A percentile compares a stretch with the other conserved stretches of the same genome.
phyloP scores from a whole-genome alignment of 371 early-diverging fungal genomes.

The Mortierella sp. region DNA sequence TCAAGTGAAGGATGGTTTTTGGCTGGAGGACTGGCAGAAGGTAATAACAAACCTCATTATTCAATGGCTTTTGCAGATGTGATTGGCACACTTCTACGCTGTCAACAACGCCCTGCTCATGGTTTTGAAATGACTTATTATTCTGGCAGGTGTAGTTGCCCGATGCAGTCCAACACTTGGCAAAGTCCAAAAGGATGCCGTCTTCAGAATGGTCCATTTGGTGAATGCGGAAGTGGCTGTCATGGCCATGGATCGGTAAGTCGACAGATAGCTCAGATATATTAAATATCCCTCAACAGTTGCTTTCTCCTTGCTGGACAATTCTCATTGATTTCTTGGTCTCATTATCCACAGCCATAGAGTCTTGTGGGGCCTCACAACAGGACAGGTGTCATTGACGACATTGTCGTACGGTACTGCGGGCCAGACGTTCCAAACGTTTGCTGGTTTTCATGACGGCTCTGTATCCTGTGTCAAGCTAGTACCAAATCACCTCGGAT shows the following conservation, averaged over 20 bases:
- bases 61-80: background rate
- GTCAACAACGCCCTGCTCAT: no score
- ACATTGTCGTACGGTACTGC: constrained; percentile 17
- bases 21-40: constrained; percentile 29
- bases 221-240: constrained; percentile 6
- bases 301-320: background rate
- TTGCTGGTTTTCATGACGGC: constrained; percentile 33
- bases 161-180: constrained; percentile 28
- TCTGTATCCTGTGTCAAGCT: constrained; percentile 37
- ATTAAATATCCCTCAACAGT: no score
- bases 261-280: background rate
- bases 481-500: constrained; percentile 19
- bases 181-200: constrained; percentile 35
- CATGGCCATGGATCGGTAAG: constrained; percentile 51
- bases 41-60: constrained; percentile 1
- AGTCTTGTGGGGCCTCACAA: constrained; percentile 44
- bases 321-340: no score
- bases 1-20: constrained; percentile 27
- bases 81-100: no score
- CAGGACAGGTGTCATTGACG: constrained; percentile 34
- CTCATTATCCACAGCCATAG: constrained; percentile 29
- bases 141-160: constrained; percentile 27
- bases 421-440: constrained; percentile 37
- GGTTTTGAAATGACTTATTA: no score
- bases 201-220: constrained; percentile 20